Conservation (phyloP, 2,329 filamentous ascomycete genomes). For the Fusarium compactum region DNA sequence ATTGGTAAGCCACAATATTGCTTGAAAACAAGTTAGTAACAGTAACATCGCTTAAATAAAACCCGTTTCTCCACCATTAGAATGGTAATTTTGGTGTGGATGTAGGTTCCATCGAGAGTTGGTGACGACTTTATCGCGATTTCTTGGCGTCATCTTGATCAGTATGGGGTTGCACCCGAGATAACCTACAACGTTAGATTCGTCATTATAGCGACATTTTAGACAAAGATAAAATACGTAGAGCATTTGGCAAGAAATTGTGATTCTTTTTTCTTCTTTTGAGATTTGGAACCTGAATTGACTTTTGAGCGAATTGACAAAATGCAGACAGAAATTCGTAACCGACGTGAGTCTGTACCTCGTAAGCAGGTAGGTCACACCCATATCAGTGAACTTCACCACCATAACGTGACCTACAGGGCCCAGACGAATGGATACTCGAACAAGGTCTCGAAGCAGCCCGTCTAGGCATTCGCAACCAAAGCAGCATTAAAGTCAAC, state of each 20-base stretch:
- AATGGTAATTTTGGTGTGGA: not conserved
- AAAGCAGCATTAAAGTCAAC: conserved; percentile 11
- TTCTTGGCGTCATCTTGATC: conserved; percentile 15
- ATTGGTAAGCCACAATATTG: not conserved
- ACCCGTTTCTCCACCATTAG: not conserved
- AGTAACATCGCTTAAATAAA: not conserved
- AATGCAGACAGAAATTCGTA: not conserved
- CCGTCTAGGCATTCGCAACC: conserved; percentile 36
- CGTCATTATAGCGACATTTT: not conserved
- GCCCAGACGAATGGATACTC: conserved; percentile 64
- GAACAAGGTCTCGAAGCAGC: conserved; percentile 62
- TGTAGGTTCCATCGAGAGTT: not conserved
- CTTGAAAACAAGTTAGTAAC: not conserved
- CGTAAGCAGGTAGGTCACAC: not conserved
- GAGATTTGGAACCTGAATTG: no score
- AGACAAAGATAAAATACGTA: not conserved
- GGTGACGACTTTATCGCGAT: conserved; percentile 1
- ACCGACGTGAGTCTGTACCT: not conserved
- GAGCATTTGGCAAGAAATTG: not conserved
- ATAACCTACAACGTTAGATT: not conserved
- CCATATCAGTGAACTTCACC: no score
- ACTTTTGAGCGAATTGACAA: no score
- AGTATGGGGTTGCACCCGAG: not conserved
- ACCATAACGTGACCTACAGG: conserved; percentile 23
- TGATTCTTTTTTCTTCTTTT: not conserved